phyloP scores from a whole-genome alignment of 768 basidiomycete species.

The Leucosporidium yakuticum region DNA sequence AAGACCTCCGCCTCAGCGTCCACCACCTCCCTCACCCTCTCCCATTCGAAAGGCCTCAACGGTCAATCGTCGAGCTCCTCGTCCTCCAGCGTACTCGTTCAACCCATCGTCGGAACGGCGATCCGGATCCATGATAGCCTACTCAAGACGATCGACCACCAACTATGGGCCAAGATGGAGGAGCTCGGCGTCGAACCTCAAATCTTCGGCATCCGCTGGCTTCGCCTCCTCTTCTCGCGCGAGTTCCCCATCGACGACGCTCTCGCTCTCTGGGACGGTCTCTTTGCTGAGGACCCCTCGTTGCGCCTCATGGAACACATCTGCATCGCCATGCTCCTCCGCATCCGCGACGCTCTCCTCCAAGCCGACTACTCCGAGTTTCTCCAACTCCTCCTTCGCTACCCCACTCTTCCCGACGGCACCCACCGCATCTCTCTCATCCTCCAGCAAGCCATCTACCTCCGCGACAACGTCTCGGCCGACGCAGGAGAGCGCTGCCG shows the following conservation, averaged over 20 bases:
- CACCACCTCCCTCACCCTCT: neutral
- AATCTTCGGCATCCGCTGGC: slow-evolving; percentile 97
- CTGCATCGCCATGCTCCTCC: slow-evolving; percentile 88
- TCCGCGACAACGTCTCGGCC: slow-evolving; percentile 34
- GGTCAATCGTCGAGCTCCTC: slow-evolving; percentile 1
- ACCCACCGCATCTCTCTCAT: slow-evolving; percentile 59
- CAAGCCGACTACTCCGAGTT: slow-evolving; percentile 75
- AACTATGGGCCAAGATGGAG: slow-evolving; percentile 68
- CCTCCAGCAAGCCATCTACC: slow-evolving; percentile 70
- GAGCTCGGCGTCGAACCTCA: slow-evolving; percentile 85
- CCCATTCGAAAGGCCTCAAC: neutral
- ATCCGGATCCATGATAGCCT: slow-evolving; percentile 68
- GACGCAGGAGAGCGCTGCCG: slow-evolving; percentile 13
- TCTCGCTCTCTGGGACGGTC: slow-evolving; percentile 88
- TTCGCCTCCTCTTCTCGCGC: slow-evolving; percentile 84
- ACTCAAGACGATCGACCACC: slow-evolving; percentile 71
- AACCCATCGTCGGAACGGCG: slow-evolving; percentile 80
- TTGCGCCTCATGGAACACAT: slow-evolving; percentile 76
- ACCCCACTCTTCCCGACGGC: slow-evolving; percentile 56
- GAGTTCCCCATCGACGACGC: slow-evolving; percentile 77
- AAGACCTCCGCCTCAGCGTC: neutral
- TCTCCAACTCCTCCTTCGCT: slow-evolving; percentile 75
- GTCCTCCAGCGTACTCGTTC: slow-evolving; percentile 16
- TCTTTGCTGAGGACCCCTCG: slow-evolving; percentile 78
- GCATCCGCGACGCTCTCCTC: slow-evolving; percentile 64